Evolutionary conservation across 768 basidiomycete species (phyloP), one percentile per base, ranked within the genome.

Genomic region (Crucibulum laeve): DNA sequence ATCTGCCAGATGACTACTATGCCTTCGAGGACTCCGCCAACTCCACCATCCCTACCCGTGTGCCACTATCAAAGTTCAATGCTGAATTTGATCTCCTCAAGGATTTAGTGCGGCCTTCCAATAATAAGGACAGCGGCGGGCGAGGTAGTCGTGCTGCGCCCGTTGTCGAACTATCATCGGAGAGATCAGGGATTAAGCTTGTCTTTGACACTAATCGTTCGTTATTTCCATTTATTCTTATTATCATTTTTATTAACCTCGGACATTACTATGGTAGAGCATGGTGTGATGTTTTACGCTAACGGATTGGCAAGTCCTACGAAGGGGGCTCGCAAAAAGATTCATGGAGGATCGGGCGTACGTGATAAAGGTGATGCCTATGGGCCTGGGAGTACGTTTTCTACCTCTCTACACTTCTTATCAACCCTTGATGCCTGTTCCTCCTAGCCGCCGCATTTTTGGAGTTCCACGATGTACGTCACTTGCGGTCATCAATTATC

Each of bases 261-360:
- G 10, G 26, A 21, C 44, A 8, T 30, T 17, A 30, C 13, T 21
- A 35, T 18, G 14, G 13, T 47, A 88, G 87, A 90, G 60, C 76
- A 73, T 6, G 86, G 86, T 10, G 72, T 85, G 26, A 87, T 87
- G 75, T 81, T 87, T 52, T 88, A 88, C 57, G 74, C 83, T 2
- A 80, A 82, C 55, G 77, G 74, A 38, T 62, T 76, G 42, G 64
- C 79, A 11, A 61, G 71, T 38, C 59, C 68, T 14, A 56, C 62
- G 14, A 71, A 68, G 13, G 79, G 75, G 13, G 76, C 79, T 24
- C 71, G 82, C 35, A 87, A 88, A 70, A 77, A 74, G 59, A 82
- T 86, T 25, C 87, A 90, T 53, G 85, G 86, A 14, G 85, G 86
- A 2, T 78, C 76, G n/a, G 84, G 84, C 18, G 61, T 65, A 15